Base-by-base conservation (phyloP, 768 basidiomycete species). In the Terana coerulea region DNA sequence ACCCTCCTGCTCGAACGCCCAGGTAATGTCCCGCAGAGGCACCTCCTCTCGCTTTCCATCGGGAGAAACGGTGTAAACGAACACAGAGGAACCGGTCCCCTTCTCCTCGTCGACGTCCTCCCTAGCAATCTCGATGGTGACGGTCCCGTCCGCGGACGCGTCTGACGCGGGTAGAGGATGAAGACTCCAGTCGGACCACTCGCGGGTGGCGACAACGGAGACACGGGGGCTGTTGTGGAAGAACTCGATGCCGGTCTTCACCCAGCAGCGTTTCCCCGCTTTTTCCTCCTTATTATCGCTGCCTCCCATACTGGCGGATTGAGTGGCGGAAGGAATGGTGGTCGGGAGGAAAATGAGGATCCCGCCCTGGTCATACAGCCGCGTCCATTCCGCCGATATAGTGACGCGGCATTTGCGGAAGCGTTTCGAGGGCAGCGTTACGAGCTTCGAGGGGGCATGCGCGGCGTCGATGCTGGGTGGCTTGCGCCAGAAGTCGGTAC, bases 401-500 rank as follows among this genome's bases (percentile, higher is more conserved):
- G 65, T 67, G 28, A 62, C 59, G 12, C 60, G 62, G 0, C 58
- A 63, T 19, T 57, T 53, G 14, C 53, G 35, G 53, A 67, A 66
- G 14, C 42, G 22, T 21, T 24, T 28, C 14, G 56, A 42, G 5
- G 52, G 51, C 25, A 64, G 22, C 22, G 47, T 29, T 5, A 29
- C 41, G 24, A 58, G n/a, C 14, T 51, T 42, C 24, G 35, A 52
- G 6, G 64, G 61, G 14, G 60, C 59, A 47, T 66, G 64, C 35
- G 43, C 30, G 15, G 53, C 45, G 37, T 62, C 61, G 22, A 51
- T 28, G 22, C 42, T 11, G n/a, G 62, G 63, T 5, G 64, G 64
- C 49, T 67, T 67, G 37, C 63, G 55, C 65, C 65, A 67, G 42
- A 64, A 49, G 49, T 67, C 65, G n/a, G 65, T 64, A 17, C 52